Evolutionary conservation across 441 rosid genomes (phyloP).

Genomic region (Hura crepitans): DNA sequence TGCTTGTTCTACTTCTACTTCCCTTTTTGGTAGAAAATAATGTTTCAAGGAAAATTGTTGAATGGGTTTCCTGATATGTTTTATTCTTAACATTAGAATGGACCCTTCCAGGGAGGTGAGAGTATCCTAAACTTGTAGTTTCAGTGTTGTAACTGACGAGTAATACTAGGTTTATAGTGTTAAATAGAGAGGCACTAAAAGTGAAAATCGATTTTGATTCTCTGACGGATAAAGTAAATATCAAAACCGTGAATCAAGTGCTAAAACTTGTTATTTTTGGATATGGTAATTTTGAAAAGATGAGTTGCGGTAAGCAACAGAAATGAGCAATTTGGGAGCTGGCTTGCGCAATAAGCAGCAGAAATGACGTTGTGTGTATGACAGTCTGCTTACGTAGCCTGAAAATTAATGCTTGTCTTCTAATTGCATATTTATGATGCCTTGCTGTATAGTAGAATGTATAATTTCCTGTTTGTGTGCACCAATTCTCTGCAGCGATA

Average conservation of each 20-base stretch:
- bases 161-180: neutral
- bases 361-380: neutral
- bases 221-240: neutral
- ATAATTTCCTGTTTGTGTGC: neutral
- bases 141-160: neutral
- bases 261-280: neutral
- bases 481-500: neutral
- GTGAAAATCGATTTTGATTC: neutral
- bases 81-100: no score
- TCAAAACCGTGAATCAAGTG: slow-evolving; percentile 1
- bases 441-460: neutral
- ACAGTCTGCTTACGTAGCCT: neutral
- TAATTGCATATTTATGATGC: neutral
- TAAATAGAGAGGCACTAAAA: neutral
- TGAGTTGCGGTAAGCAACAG: no score
- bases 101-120: no score
- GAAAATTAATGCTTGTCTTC: neutral
- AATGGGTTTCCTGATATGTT: no score
- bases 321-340: neutral
- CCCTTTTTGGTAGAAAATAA: neutral
- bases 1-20: neutral
- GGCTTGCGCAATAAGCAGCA: neutral
- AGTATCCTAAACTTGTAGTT: neutral
- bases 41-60: neutral
- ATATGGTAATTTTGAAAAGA: no score